Base-by-base conservation (phyloP, 2,329 filamentous ascomycete species). In the Akanthomyces dipterigenus region DNA sequence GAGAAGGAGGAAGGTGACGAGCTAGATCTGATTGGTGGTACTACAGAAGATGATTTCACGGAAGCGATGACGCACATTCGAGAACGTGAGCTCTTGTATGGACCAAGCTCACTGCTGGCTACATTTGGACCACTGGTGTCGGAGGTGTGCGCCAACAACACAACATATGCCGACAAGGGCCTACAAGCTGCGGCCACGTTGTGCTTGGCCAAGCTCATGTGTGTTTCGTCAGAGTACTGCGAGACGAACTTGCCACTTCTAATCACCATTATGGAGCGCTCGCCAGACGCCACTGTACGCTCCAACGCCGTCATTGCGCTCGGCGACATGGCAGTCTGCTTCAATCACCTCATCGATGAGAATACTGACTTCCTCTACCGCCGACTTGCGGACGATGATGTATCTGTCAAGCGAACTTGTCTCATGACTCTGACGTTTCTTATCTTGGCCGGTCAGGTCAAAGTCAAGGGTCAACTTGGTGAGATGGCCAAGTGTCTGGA, bases 401-500 rank as follows among this genome's bases (percentile, higher is more conserved):
- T 86, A 24, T 93, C 89, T 3, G 95, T 99, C 64, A 99, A 98
- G 80, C 87, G 95, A 12, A 99, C 96, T 0, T 99, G 95, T 75
- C 82, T 99, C 24, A 99, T 98, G 95, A 99, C 96, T 1, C 77
- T 99, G 67, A 99, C 96, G 0, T 99, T 99, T 82, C 77, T 99
- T 61, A 99, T 99, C 68, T 78, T 99, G 49, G 95, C 95, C 0
- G 95, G 96, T 28, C 95, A 99, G 75, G 93, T 99, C 78, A 99
- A 99, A 81, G 95, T 99, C 75, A 99, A 99, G 80, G 95, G 95
- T 28, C 95, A 99, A 75, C 80, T 99, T 12, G 95, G 95, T 54
- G 93, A 98, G 78, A 99, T 99, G 95, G 95, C 95, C 61, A 99
- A 99, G 78, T 99, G 95, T 67, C 83, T 99, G 34, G 95, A 99